Evolutionary conservation across 164 flowering plant species (phyloP).

Genomic region (Protea cynaroides): DNA sequence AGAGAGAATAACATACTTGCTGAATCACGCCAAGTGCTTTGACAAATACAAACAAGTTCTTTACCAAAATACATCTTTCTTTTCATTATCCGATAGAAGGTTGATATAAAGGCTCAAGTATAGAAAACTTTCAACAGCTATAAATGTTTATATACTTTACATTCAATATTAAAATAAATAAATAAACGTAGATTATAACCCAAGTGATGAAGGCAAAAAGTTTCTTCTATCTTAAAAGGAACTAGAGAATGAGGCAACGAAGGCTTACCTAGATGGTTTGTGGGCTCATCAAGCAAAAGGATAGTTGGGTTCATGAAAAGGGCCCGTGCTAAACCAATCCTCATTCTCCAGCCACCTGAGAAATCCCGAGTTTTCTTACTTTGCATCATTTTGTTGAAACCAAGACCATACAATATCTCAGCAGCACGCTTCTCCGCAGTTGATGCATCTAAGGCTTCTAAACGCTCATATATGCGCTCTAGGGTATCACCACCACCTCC

Average conservation of each 20-base stretch:
- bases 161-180: too few relatives aligned
- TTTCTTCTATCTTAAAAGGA: background rate
- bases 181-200: too few relatives aligned
- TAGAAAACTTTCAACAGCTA: too few relatives aligned
- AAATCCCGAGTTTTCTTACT: conserved; percentile 82
- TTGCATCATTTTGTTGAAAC: conserved; percentile 84
- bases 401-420: conserved; percentile 91
- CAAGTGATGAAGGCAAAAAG: background rate
- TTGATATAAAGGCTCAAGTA: too few relatives aligned
- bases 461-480: conserved; percentile 84
- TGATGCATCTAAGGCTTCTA: conserved; percentile 85
- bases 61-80: too few relatives aligned
- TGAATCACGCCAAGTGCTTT: too few relatives aligned
- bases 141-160: too few relatives aligned
- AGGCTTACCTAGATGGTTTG: conserved; percentile 84
- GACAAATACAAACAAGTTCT: too few relatives aligned
- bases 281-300: conserved; percentile 83
- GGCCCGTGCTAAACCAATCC: conserved; percentile 90
- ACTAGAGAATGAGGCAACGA: background rate
- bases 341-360: conserved; percentile 99
- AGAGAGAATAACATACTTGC: too few relatives aligned
- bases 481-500: conserved; percentile 85
- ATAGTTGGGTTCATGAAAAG: conserved; percentile 91
- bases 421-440: conserved; percentile 98
- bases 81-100: too few relatives aligned